Base-by-base conservation (phyloP, 148 eudicot genomes). In the Linanthus parryae region DNA sequence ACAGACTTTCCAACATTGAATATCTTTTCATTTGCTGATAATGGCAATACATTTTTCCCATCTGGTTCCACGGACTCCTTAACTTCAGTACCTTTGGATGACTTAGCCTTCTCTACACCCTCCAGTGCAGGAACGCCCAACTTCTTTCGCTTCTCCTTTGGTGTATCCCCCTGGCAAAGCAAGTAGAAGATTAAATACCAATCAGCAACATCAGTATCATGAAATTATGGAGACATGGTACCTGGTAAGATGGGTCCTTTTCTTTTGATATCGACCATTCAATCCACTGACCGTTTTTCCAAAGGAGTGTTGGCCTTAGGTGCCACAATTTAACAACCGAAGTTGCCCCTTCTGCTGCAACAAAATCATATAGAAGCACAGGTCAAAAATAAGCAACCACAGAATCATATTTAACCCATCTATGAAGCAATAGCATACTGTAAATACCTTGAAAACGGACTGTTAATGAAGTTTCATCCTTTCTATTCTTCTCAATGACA, bases 251-350 rank as follows among this genome's bases (percentile, higher is more conserved):
- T 52, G 57, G 35, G 25, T 61, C 45, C 18, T 57, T 63, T 44
- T 40, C 65, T 69, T 63, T 68, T 41, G 67, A 41, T 29, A 76
- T 60, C 27, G 74, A 66, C 70, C 85, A 85, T 49, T 78, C 84
- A 43, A 69, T 61, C 97, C 97, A 91, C 62, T 73, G 66, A 17
- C 81, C 94, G 63, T 77, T 73, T 38, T 66, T 81, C 97, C 97
- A 91, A 21, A 70, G 49, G 16, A 82, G 85, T 23, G 86, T 71
- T 52, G 95, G 77, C 50, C 97, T 72, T 17, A 91, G 71, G 61
- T 91, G 80, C 95, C 92, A 87, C 0, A 74, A 71, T 67, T 71
- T 83, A 39, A 79, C 86, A 65, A 57, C 62, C 28, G 74, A 61
- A 18, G 81, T 76, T 56, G 76, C 74, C 54, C 80, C 87, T 63